Base-by-base conservation (phyloP, 805 yeast genomes). In the Yarrowia bubula region DNA sequence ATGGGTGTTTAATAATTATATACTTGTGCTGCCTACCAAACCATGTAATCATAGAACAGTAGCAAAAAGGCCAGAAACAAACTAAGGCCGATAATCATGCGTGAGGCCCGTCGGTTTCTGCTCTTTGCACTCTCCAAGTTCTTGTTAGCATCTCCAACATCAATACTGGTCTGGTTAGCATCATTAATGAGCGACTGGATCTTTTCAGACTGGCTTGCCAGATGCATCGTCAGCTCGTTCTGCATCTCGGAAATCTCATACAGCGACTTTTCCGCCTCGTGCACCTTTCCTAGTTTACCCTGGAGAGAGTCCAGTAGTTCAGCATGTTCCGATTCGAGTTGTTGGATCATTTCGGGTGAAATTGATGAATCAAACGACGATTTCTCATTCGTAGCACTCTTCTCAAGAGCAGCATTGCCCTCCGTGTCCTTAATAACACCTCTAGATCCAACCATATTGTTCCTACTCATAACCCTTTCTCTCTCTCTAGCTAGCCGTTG, bases 221-320 rank as follows among this genome's bases (percentile, higher is more conserved):
- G 78, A 72, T 92, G 96, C 64, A 86, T 79, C 11, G 90, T 81
- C 64, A 92, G 78, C 71, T 90, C 95, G 28, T 86, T 80, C 71
- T 92, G 93, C 67, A 92, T 75, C 64, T 86, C 83, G 0, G 92
- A 82, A 47, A 92, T 87, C 71, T 90, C 97, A 18, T 71, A 70
- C 69, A 78, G 71, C 32, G 79, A 75, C 68, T 71, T 71, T 67
- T 78, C 81, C 2, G 80, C 80, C 42, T 70, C 70, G 46, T 72
- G 70, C 3, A 78, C 79, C 66, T 77, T 75, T 47, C 72, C 74
- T 17, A 76, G 71, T 9, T 75, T 72, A 15, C 72, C 70, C 57
- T 73, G 74, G 43, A 78, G 73, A 50, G 76, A 78, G 10, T 75
- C 75, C 8, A 78, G 70, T 18, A 78, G 70, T 10, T 71, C 76